These are phyloP conservation scores for Aegilops speltoides DNA, from an alignment of 176 grass and related monocot species.

Conservation along the genomic window DNA sequence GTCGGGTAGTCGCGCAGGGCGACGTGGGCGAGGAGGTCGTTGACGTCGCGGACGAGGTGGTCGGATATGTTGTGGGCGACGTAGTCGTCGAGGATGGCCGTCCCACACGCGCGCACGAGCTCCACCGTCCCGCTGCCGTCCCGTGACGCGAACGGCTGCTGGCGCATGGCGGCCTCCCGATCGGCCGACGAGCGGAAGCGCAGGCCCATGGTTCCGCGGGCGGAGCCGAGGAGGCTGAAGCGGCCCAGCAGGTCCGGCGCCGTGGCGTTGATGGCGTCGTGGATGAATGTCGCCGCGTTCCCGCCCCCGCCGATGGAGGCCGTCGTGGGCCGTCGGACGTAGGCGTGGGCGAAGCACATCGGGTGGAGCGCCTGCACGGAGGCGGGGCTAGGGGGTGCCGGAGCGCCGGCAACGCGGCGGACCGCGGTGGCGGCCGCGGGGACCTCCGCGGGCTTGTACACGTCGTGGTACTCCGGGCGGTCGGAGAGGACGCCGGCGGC, in stretches of 20 bases:
- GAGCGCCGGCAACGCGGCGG: background rate
- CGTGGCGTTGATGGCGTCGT: background rate
- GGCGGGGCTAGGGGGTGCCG: background rate
- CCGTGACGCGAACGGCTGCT: background rate
- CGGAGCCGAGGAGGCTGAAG: background rate
- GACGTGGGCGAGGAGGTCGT: conserved; percentile 1
- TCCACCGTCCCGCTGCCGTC: background rate
- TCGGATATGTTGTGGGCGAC: background rate
- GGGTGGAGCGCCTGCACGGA: background rate
- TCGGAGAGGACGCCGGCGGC: background rate
- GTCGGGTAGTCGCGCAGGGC: background rate
- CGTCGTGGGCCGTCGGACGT: too few relatives aligned
- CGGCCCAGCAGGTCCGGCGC: background rate
- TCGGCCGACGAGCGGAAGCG: background rate
- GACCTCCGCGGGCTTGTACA: background rate
- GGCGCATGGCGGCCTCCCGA: conserved; percentile 4
- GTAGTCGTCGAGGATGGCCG: background rate
- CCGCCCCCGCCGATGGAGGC: background rate
- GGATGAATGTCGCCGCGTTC: background rate
- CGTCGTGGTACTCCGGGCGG: background rate
- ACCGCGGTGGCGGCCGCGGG: background rate
- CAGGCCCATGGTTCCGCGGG: background rate
- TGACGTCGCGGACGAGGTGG: background rate
- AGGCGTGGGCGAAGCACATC: background rate
- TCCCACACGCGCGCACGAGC: background rate